Evolutionary conservation across 2,329 filamentous ascomycete genomes (phyloP), one percentile per base, ranked within the genome.

Genomic region (Diaporthe batatas): DNA sequence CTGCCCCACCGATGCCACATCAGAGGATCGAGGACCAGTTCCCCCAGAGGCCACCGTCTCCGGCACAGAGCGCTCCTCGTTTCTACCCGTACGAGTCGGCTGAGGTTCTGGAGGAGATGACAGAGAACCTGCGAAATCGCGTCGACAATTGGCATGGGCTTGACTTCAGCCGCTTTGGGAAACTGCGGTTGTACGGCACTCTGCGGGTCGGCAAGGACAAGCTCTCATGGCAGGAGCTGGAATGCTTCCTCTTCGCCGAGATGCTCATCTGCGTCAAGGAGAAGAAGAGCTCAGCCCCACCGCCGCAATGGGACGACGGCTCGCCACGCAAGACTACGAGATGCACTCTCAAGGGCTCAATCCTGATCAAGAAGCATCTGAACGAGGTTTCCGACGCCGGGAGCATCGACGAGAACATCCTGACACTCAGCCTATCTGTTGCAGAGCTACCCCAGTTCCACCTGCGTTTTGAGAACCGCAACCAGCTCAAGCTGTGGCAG

Each of bases 201-300:
- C 90, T 99, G 72, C 92, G 94, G 69, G 96, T 99, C 29, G 96
- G 96, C 77, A 99, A 99, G 83, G 96, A 99, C 82, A 95, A 95
- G 77, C 89, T 96, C 76, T 95, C 95, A 8, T 99, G 96, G 96
- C 96, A 99, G 85, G 96, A 98, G 81, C 85, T 99, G 71, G 95
- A 99, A 81, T 99, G 96, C 82, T 99, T 94, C 81, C 88, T 99
- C 39, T 99, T 99, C 80, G 94, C 93, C 6, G 96, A 99, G 84
- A 99, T 99, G 96, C 92, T 99, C 78, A 99, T 99, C 76, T 99
- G 96, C 80, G 95, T 99, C 74, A 99, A 98, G 83, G 96, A 98
- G 84, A 98, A 98, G 89, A 98, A 95, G 84, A 83, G 87, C 11
- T 81, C 86, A 12, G 80, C 82, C 32, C 70, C 78, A 78, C 74